Conservation (phyloP, 257 asterid genomes). For the Jaltomata sinuosa region DNA sequence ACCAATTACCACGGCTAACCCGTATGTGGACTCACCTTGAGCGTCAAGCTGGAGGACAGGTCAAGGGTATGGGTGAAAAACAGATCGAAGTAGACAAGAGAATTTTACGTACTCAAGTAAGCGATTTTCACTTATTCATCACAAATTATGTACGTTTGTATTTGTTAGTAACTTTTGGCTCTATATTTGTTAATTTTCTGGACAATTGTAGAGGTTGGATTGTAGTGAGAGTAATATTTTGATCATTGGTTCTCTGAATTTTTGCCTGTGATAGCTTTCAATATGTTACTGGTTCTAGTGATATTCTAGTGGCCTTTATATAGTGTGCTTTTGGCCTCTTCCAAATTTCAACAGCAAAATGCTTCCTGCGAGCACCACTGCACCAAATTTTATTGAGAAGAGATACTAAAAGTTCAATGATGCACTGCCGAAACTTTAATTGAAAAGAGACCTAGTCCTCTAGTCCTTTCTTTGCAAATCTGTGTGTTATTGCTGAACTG, state of each 20-base stretch:
- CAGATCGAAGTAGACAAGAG: slow-evolving; percentile 98
- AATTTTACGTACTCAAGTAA: slow-evolving; percentile 86
- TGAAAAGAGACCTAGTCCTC: background rate
- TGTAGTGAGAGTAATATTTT: background rate
- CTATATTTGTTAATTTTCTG: background rate
- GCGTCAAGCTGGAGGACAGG: slow-evolving; percentile 98
- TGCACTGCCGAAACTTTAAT: background rate
- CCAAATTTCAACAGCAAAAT: background rate
- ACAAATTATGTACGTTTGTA: background rate
- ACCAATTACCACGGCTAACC: slow-evolving; percentile 87
- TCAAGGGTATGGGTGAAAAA: slow-evolving; percentile 99
- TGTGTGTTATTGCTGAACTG: background rate
- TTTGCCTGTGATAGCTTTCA: background rate
- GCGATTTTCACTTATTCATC: slow-evolving; percentile 12
- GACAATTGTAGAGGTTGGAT: background rate
- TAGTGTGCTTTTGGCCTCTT: background rate
- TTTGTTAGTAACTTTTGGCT: background rate
- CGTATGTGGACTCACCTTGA: slow-evolving; percentile 98
- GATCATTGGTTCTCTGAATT: background rate
- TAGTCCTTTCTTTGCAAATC: background rate
- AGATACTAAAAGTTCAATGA: background rate
- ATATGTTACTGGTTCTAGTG: background rate
- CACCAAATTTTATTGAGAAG: background rate
- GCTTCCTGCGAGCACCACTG: background rate
- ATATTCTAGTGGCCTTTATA: background rate